Conservation (phyloP, 345 rosid genomes). For the Eucalyptus erythrocorys region DNA sequence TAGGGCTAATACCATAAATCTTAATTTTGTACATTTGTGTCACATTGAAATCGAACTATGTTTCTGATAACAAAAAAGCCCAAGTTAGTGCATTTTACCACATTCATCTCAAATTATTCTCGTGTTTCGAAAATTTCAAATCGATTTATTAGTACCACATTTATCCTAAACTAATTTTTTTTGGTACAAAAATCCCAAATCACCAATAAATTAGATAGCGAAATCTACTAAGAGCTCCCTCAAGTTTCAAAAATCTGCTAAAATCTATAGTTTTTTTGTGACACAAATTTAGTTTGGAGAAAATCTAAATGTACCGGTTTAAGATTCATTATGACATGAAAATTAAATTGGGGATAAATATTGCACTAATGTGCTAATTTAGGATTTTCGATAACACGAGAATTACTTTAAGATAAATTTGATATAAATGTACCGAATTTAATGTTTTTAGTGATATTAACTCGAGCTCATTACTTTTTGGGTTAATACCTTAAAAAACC, state of each 20-base stretch:
- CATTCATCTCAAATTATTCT: neutral
- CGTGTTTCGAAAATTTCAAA: neutral
- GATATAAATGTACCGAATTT: neutral
- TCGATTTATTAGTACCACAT: fast-evolving
- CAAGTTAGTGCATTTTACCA: neutral
- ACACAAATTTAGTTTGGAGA: neutral
- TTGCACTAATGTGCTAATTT: neutral
- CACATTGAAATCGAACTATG: neutral
- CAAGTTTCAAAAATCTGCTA: neutral
- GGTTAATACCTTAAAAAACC: too few species aligned
- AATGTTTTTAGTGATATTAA: neutral
- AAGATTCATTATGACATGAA: neutral
- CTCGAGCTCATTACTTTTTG: neutral
- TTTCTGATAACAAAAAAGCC: neutral
- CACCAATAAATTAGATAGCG: neutral
- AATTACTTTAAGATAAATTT: neutral
- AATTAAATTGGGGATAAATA: neutral
- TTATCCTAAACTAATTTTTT: neutral
- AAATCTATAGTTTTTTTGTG: neutral
- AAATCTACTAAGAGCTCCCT: neutral
- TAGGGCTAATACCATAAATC: neutral
- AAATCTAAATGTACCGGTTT: neutral
- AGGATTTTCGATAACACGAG: neutral
- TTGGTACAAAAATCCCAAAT: neutral
- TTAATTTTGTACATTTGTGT: neutral